Evolutionary conservation across 768 basidiomycete genomes (phyloP).

Genomic region (Suillus subaureus): DNA sequence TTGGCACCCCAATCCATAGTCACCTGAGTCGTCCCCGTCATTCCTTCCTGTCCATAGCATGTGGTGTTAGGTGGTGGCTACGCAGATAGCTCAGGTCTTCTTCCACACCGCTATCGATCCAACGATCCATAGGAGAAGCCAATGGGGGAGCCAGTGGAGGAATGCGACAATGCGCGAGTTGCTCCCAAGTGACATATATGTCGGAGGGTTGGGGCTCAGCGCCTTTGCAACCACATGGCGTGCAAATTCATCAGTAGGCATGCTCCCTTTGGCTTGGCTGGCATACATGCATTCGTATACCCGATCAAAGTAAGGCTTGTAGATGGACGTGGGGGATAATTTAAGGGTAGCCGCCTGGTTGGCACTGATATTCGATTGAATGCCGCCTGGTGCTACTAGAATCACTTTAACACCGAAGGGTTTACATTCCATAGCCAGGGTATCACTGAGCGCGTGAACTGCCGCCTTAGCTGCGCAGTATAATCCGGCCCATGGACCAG

Average conservation of each 20-base stretch:
- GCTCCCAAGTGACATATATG: slow-evolving; percentile 53
- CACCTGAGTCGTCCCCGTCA: too few relatives aligned
- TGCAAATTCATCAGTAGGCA: slow-evolving; percentile 58
- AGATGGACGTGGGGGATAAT: slow-evolving; percentile 56
- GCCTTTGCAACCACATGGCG: slow-evolving; percentile 50
- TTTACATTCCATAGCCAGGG: slow-evolving; percentile 71
- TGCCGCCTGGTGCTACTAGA: slow-evolving; percentile 65
- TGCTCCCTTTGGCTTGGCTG: slow-evolving; percentile 52
- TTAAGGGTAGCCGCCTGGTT: slow-evolving; percentile 48
- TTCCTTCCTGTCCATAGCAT: too few relatives aligned
- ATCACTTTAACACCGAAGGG: slow-evolving; percentile 73
- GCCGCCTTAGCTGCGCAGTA: slow-evolving; percentile 64
- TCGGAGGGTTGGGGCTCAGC: slow-evolving; percentile 48
- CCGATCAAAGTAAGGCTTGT: slow-evolving; percentile 51
- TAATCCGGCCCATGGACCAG: slow-evolving; percentile 68
- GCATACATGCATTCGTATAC: slow-evolving; percentile 55
- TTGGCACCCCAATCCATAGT: too few relatives aligned
- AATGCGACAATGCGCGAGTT: slow-evolving; percentile 29
- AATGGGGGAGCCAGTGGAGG: slow-evolving; percentile 27
- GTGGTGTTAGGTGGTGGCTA: slow-evolving; percentile 9
- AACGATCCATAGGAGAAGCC: slow-evolving; percentile 22
- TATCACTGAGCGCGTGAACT: slow-evolving; percentile 59
- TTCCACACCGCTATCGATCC: not conserved
- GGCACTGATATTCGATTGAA: slow-evolving; percentile 65
- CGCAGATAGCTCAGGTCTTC: not conserved